These are phyloP conservation scores for Pseudogymnoascus sp. DNA, from an alignment of 2,329 filamentous ascomycete genomes.

Conservation along the genomic window DNA sequence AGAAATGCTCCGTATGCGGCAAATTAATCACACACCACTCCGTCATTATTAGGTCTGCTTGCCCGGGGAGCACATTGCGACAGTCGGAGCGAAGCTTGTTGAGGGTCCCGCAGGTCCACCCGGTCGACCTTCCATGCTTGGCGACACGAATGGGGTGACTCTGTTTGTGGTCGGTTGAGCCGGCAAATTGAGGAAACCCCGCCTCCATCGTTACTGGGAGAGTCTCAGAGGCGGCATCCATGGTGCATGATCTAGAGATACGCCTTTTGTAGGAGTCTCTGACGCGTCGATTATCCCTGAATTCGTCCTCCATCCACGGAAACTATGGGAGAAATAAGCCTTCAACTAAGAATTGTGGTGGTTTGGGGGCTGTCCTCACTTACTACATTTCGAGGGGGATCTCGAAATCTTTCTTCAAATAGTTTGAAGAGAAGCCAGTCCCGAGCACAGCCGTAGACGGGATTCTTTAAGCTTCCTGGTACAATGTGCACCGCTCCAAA, in stretches of 20 bases:
- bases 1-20: neutral
- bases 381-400: neutral
- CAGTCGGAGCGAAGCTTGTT: slow-evolving; percentile 4
- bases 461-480: neutral
- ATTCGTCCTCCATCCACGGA: neutral
- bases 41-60: neutral
- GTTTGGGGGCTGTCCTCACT: neutral
- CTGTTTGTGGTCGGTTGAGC: neutral
- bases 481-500: neutral
- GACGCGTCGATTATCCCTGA: neutral
- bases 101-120: neutral
- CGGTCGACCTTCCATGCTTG: neutral
- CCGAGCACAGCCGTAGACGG: neutral
- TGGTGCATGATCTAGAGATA: neutral
- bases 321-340: neutral
- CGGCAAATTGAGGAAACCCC: neutral
- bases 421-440: neutral
- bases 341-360: neutral
- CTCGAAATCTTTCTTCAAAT: neutral
- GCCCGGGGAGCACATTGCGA: neutral
- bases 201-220: neutral
- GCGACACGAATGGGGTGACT: neutral
- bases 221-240: neutral
- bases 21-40: neutral
- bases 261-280: neutral